Evolutionary conservation across 331 rosid species (phyloP).

Genomic region (Quercus tomentella): DNA sequence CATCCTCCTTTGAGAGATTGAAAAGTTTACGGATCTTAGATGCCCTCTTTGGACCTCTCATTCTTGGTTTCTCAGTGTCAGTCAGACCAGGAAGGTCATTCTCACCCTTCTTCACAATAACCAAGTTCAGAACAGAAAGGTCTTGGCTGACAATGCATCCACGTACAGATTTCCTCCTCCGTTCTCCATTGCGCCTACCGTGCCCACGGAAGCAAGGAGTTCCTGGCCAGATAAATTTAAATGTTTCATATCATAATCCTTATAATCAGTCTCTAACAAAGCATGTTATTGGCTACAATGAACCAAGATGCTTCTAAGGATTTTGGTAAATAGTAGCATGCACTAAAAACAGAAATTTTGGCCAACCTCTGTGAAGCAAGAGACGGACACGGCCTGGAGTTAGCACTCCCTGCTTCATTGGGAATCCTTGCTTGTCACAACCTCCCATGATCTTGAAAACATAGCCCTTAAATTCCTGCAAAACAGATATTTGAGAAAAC

Average conservation of each 20-base stretch:
- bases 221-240: conserved; percentile 19
- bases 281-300: neutral
- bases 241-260: neutral
- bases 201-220: conserved; percentile 56
- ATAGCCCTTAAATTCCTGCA: conserved; percentile 49
- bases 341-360: neutral
- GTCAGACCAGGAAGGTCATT: conserved; percentile 57
- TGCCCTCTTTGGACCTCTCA: conserved; percentile 69
- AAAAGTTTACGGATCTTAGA: conserved; percentile 61
- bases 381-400: conserved; percentile 57
- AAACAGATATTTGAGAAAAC: neutral
- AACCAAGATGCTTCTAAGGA: neutral
- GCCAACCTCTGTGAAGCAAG: conserved; percentile 47
- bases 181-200: conserved; percentile 53
- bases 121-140: conserved; percentile 61
- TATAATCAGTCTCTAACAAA: neutral
- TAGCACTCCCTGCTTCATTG: conserved; percentile 65
- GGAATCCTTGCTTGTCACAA: conserved; percentile 63
- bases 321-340: neutral
- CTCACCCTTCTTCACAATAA: conserved; percentile 58
- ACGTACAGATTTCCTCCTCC: conserved; percentile 54
- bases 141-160: conserved; percentile 62
- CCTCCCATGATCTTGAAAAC: conserved; percentile 61
- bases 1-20: conserved; percentile 52
- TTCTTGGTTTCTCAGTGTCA: conserved; percentile 57